phyloP scores from a whole-genome alignment of 371 early-diverging fungal genomes.

The Smittium culicis region DNA sequence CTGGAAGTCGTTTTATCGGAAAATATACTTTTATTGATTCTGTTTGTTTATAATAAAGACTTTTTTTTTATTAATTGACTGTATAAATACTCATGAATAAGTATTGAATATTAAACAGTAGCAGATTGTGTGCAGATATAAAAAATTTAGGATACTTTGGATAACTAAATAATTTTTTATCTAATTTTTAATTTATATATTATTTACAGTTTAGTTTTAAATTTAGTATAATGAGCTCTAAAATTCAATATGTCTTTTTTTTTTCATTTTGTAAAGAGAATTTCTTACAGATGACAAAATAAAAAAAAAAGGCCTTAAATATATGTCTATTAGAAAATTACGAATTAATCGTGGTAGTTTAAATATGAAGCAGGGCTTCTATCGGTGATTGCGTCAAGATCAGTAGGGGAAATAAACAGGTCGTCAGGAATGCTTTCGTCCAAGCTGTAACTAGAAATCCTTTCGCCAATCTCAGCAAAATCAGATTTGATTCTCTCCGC shows the following conservation, averaged over 20 bases:
- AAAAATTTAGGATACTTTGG: too few species aligned
- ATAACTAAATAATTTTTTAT: too few species aligned
- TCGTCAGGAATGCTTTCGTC: conserved; percentile 21
- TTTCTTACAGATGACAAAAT: neutral
- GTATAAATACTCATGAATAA: too few species aligned
- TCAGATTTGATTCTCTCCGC: conserved; percentile 32
- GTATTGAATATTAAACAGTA: too few species aligned
- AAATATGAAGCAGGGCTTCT: conserved; percentile 19
- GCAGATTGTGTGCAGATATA: too few species aligned
- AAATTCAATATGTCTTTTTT: neutral
- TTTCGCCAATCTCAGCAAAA: conserved; percentile 13
- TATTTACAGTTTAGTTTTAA: neutral
- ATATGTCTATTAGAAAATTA: neutral
- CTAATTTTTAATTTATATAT: neutral
- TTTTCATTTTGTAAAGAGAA: neutral
- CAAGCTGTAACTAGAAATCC: conserved; percentile 16
- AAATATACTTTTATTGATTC: too few species aligned
- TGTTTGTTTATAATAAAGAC: too few species aligned
- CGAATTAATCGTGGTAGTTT: neutral
- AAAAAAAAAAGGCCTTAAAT: neutral
- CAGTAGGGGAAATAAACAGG: conserved; percentile 14
- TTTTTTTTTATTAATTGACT: too few species aligned
- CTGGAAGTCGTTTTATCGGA: too few species aligned
- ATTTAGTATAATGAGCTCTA: neutral
- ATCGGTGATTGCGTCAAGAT: conserved; percentile 22